Base-by-base conservation (phyloP, 495 filamentous ascomycete species). In the Aspergillus indologenus region DNA sequence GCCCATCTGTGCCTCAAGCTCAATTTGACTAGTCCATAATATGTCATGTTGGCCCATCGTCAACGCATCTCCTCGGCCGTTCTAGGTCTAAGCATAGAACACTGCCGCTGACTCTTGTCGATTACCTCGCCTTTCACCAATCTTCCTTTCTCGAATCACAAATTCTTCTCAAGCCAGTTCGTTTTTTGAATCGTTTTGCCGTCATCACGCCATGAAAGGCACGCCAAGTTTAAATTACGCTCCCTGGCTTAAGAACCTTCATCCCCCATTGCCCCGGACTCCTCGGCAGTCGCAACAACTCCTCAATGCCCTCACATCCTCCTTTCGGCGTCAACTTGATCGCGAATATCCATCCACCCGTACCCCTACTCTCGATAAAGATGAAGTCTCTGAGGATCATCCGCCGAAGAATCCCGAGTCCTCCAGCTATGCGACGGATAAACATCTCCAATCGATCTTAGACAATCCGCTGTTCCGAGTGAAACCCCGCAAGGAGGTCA, bases 291-390 rank as follows among this genome's bases (percentile, higher is more conserved):
- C 87, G 26, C 77, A 86, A 61, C 81, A 85, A 60, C 78, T 95
- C 1, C 84, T 91, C 55, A 76, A 81, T 23, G 77, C 82, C 54
- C 81, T 95, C 58, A 92, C 87, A 18, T 75, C 79, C 5, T 92
- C 89, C n/a, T 95, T 95, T 71, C 84, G 87, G 55, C 74, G 80
- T 42, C 86, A 89, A 34, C 79, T 95, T 31, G 88, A 92, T 66
- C 75, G 71, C 42, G 83, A 88, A 62, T 83, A 90, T 65, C 82
- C 83, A 42, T 68, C 67, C 61, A 57, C 68, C 22, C 50, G 78
- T 24, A 67, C 65, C 60, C 60, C 70, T 17, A 53, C 65, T 63
- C 47, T 56, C 61, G n/a, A 57, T 42, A 61, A 61, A 23, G 54
- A 62, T 44, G 54, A 66, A 51, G 60, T 54, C 45, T 42, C 34